These are phyloP conservation scores for Daphne laureola DNA, from an alignment of 441 rosid genomes.

Conservation along the genomic window DNA sequence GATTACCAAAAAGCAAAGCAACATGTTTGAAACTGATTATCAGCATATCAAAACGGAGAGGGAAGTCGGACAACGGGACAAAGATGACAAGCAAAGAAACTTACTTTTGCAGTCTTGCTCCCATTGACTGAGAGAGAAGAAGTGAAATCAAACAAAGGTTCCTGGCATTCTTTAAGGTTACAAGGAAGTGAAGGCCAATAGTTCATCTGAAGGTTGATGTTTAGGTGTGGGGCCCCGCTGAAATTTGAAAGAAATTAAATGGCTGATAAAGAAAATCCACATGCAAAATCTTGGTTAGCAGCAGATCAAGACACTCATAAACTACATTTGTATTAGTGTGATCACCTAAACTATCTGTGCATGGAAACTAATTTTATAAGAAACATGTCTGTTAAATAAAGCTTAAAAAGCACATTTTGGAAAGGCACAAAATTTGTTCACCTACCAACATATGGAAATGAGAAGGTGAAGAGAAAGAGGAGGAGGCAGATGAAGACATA, in stretches of 20 bases:
- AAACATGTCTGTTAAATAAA: no score
- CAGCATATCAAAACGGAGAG: no score
- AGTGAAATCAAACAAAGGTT: slow-evolving; percentile 74
- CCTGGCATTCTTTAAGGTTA: slow-evolving; percentile 81
- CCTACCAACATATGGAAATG: not conserved
- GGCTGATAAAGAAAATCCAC: not conserved
- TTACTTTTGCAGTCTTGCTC: slow-evolving; percentile 69
- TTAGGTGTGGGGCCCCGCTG: slow-evolving; percentile 84
- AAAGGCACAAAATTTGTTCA: slow-evolving; percentile 2
- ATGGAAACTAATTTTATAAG: no score
- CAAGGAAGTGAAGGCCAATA: slow-evolving; percentile 89
- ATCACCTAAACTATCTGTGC: no score
- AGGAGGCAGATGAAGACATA: slow-evolving; percentile 28
- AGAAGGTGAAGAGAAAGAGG: slow-evolving; percentile 3
- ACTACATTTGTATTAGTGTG: no score
- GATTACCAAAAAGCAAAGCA: no score
- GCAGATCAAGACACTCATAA: no score
- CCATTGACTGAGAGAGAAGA: slow-evolving; percentile 65
- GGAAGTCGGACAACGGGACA: no score
- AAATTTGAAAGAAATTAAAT: not conserved
- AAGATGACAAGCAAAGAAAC: slow-evolving; percentile 9
- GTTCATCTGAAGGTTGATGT: slow-evolving; percentile 96
- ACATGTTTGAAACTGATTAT: no score
- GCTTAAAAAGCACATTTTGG: slow-evolving; percentile 1
- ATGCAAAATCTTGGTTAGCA: no score